Conservation (phyloP, 2,329 filamentous ascomycete species). For the Coniochaeta ligniaria region DNA sequence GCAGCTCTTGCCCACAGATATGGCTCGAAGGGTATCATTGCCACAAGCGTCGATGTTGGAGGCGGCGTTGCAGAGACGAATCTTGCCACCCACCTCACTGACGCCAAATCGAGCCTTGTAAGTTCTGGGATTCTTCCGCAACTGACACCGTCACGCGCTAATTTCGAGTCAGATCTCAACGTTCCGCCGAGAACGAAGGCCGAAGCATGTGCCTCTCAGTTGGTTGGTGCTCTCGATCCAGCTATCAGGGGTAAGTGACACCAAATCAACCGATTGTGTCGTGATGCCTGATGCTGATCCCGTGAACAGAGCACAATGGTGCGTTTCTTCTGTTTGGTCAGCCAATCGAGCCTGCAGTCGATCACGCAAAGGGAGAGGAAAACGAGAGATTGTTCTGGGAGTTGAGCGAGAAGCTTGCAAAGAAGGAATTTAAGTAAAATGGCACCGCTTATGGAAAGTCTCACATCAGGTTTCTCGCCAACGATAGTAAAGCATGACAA, state of each 20-base stretch:
- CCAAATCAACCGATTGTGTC: not conserved
- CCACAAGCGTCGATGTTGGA: not conserved
- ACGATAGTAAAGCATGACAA: too few species aligned
- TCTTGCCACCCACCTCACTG: not conserved
- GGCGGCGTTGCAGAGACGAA: not conserved
- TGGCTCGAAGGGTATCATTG: not conserved
- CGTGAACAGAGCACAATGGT: not conserved
- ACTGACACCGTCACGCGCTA: not conserved
- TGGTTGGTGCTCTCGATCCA: constrained; percentile 1
- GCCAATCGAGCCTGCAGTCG: not conserved
- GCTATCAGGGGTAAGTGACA: not conserved
- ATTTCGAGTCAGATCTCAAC: not conserved
- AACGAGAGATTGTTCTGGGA: constrained; percentile 2
- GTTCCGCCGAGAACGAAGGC: not conserved
- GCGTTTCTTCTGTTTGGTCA: not conserved
- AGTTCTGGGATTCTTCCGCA: not conserved
- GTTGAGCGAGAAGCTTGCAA: not conserved
- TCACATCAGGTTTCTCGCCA: not conserved
- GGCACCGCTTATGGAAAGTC: not conserved
- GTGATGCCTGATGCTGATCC: not conserved
- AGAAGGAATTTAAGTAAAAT: not conserved
- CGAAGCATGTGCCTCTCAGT: not conserved
- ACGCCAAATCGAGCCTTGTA: constrained; percentile 1
- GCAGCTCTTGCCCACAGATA: constrained; percentile 1
- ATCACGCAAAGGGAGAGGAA: constrained; percentile 1